Evolutionary conservation across 1,284 basidiomycete species (phyloP).

Genomic region (Irpex lacteus): DNA sequence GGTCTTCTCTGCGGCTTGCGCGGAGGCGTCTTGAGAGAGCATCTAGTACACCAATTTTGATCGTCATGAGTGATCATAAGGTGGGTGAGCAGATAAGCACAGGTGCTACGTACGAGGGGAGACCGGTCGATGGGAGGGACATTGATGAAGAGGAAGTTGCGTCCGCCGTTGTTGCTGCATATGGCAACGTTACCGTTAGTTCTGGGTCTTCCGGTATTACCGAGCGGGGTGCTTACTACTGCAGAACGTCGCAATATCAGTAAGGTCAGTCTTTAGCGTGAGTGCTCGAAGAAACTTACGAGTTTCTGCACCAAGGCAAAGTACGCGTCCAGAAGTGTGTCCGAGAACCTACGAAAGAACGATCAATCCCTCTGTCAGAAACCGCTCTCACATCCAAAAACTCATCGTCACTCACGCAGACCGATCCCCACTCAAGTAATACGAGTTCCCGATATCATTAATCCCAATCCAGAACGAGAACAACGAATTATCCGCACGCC

Average conservation of each 20-base stretch:
- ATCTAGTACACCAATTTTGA: constrained; percentile 32
- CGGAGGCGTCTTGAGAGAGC: constrained; percentile 39
- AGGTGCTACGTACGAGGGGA: constrained; percentile 38
- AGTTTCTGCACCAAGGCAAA: constrained; percentile 54
- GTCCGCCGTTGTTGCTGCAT: constrained; percentile 41
- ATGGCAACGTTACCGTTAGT: no score
- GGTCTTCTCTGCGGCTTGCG: constrained; percentile 40
- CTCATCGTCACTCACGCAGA: constrained; percentile 50
- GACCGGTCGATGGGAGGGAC: constrained; percentile 55
- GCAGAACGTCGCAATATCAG: not conserved
- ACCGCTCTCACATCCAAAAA: not conserved
- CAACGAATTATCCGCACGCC: constrained; percentile 49
- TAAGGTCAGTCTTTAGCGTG: not conserved
- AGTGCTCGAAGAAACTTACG: constrained; percentile 30
- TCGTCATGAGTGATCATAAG: no score
- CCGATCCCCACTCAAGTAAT: constrained; percentile 42
- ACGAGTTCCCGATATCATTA: constrained; percentile 60
- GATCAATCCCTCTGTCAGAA: not conserved
- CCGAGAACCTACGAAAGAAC: constrained; percentile 39
- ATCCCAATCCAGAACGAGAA: constrained; percentile 64
- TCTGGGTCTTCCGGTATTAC: constrained; percentile 8
- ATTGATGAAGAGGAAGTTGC: constrained; percentile 60
- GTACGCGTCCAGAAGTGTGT: constrained; percentile 47
- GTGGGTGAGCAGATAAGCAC: no score
- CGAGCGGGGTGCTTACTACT: constrained; percentile 9